These are phyloP conservation scores for Bipolaris gigantea DNA, from an alignment of 2,329 filamentous ascomycete species.

Conservation along the genomic window DNA sequence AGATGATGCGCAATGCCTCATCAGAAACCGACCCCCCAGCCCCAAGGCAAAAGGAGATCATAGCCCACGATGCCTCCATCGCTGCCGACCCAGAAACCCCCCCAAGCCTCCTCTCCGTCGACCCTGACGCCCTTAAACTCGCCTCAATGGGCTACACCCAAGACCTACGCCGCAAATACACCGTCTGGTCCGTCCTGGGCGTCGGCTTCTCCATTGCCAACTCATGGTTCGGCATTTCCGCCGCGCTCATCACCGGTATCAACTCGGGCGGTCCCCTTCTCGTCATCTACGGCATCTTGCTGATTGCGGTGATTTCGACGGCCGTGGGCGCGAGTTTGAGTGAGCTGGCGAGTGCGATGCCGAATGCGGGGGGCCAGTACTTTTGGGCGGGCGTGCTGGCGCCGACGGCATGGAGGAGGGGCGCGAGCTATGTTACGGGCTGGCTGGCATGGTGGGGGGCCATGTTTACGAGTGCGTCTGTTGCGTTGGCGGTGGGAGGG, in stretches of 20 bases:
- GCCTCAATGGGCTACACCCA: slow-evolving; percentile 55
- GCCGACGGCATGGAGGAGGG: slow-evolving; percentile 49
- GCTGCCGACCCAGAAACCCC: slow-evolving; percentile 15
- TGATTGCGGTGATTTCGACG: slow-evolving; percentile 50
- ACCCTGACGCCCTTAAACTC: slow-evolving; percentile 49
- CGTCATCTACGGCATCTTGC: slow-evolving; percentile 55
- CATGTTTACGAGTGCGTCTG: slow-evolving; percentile 58
- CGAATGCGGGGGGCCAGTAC: slow-evolving; percentile 57
- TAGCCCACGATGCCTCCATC: background rate
- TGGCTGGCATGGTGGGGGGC: slow-evolving; percentile 59
- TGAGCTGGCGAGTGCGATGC: slow-evolving; percentile 54
- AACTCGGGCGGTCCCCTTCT: slow-evolving; percentile 54
- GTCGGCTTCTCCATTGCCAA: slow-evolving; percentile 57
- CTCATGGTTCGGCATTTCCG: slow-evolving; percentile 56
- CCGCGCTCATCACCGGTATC: slow-evolving; percentile 54
- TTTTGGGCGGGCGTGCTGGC: slow-evolving; percentile 56
- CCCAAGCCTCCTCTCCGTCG: slow-evolving; percentile 19
- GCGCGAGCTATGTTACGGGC: slow-evolving; percentile 53
- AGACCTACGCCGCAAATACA: slow-evolving; percentile 53
- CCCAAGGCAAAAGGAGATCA: slow-evolving; percentile 19
- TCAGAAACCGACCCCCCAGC: slow-evolving; percentile 1
- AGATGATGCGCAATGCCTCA: too few species aligned
- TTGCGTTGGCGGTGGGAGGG: slow-evolving; percentile 53
- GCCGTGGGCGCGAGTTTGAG: slow-evolving; percentile 52
- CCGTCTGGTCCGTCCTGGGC: slow-evolving; percentile 53